Evolutionary conservation across 1,139 yeast species (phyloP).

Genomic region (Diutina neorugosa): DNA sequence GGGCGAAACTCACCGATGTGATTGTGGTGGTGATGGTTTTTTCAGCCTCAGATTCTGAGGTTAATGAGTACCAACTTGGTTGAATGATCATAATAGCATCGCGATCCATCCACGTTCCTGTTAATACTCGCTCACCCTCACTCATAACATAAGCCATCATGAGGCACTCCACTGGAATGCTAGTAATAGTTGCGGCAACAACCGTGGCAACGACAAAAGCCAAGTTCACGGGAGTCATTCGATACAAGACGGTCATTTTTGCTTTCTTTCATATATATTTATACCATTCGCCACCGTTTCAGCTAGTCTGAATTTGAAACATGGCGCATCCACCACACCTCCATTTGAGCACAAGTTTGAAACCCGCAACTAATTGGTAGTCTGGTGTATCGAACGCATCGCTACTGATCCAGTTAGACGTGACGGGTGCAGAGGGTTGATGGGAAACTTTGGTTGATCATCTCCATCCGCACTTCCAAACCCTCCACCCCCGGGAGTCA

Average conservation of each 20-base stretch:
- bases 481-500: conserved; percentile 48
- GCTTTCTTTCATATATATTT: not conserved
- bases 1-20: not conserved
- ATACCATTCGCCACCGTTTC: not conserved
- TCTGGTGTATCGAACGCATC: not conserved
- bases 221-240: not conserved
- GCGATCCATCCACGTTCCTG: not conserved
- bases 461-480: conserved; percentile 18
- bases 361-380: not conserved
- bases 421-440: not conserved
- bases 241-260: no score
- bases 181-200: not conserved
- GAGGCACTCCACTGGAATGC: not conserved
- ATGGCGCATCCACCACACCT: not conserved
- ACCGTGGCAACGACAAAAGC: not conserved
- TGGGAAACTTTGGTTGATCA: not conserved
- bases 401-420: not conserved
- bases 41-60: not conserved
- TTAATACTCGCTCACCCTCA: not conserved
- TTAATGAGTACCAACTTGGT: not conserved
- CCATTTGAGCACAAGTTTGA: not conserved
- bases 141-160: not conserved
- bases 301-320: not conserved
- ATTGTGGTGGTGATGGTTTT: not conserved
- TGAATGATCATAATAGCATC: not conserved